Evolutionary conservation across 176 grass and related monocot genomes (phyloP).

Genomic region (Oryza meyeriana): DNA sequence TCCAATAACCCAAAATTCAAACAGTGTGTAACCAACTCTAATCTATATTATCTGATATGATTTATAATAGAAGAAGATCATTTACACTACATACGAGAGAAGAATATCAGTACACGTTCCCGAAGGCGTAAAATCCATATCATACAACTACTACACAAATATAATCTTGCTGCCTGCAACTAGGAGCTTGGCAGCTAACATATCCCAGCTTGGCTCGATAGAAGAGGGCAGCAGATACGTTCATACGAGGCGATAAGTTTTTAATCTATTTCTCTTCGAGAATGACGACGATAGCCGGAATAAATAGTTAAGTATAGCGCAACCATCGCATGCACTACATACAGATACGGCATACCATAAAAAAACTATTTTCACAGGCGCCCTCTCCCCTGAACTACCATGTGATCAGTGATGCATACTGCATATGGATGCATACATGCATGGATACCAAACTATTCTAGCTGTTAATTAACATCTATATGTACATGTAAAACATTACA

Average conservation of each 20-base stretch:
- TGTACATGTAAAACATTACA: no score
- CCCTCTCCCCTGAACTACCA: no score
- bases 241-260: constrained; percentile 4
- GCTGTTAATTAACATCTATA: no score
- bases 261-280: neutral
- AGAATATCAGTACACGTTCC: neutral
- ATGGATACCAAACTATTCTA: no score
- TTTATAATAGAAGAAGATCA: neutral
- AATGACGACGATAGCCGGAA: neutral
- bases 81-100: no score
- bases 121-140: neutral
- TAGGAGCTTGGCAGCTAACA: constrained; percentile 11
- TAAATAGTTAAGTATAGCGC: neutral
- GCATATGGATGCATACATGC: no score
- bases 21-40: no score
- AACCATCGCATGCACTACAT: neutral
- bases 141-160: constrained; percentile 1
- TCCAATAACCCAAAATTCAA: neutral
- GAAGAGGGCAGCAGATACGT: neutral
- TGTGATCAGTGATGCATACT: no score
- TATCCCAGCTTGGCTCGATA: neutral
- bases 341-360: neutral
- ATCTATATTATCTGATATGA: neutral
- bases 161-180: constrained; percentile 13
- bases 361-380: no score